These are phyloP conservation scores for Penicillium steckii DNA, from an alignment of 495 filamentous ascomycete genomes.

Conservation along the genomic window DNA sequence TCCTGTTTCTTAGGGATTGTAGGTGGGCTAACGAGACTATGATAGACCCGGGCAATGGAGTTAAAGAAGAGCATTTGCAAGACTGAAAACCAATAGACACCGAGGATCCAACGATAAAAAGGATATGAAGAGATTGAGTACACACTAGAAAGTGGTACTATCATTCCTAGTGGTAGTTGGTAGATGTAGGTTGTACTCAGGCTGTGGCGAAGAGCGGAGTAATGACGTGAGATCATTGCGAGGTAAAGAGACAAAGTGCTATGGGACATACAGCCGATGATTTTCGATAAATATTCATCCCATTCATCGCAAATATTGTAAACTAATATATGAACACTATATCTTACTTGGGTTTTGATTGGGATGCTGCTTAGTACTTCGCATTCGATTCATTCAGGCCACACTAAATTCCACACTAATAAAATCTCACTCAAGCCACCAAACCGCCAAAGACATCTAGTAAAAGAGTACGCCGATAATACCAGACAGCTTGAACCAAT, in stretches of 20 bases:
- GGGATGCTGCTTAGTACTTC: too few relatives aligned
- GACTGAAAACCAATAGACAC: too few relatives aligned
- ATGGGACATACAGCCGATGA: too few relatives aligned
- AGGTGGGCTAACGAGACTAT: conserved; percentile 19
- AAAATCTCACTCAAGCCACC: neutral
- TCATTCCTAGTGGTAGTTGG: too few relatives aligned
- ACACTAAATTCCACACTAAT: neutral
- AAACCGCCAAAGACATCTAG: neutral
- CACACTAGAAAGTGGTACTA: neutral
- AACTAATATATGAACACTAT: too few relatives aligned
- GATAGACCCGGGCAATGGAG: conserved; percentile 14
- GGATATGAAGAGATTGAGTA: neutral
- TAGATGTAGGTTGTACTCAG: too few relatives aligned
- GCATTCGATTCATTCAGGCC: too few relatives aligned
- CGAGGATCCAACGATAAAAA: too few relatives aligned
- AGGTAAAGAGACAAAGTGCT: too few relatives aligned
- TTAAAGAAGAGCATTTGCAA: conserved; percentile 1
- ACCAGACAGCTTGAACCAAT: neutral
- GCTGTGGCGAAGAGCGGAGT: neutral
- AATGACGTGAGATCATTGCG: neutral
- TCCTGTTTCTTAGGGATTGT: conserved; percentile 12
- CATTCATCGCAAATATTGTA: neutral
- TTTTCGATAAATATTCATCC: neutral
- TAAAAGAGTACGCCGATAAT: neutral
- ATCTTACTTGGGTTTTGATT: too few relatives aligned